Base-by-base conservation (phyloP, 176 grass and related monocot species). In the Musa troglodytarum region DNA sequence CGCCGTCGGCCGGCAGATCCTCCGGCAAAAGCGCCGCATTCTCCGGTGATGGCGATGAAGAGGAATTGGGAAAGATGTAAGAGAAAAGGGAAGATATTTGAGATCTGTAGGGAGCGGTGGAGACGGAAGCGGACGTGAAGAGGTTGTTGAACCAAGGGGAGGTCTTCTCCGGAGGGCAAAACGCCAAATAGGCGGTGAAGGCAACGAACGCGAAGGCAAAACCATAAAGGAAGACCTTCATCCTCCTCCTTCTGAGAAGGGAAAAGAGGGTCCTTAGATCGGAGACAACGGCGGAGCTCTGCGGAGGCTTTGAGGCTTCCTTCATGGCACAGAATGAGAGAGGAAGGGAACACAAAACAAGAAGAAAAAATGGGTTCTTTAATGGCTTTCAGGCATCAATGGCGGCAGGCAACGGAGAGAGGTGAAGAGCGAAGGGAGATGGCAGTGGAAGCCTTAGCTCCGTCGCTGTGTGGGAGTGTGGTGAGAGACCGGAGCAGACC, bases 151-250 rank as follows among this genome's bases (percentile, higher is more conserved):
- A 74, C 94, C 81, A 87, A 50, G 82, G 86, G 25, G 81, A 71
- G 81, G 52, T 22, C 75, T 3, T 34, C 29, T 25, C 68, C 20
- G 73, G 53, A 2, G 82, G 90, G 79, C 80, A 85, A 88, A 88
- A 87, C 65, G 80, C 84, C 65, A 98, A 68, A 78, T 87, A 98
- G 66, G 74, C 57, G 0, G 82, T 84, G 80, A 79, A 89, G 3
- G 81, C 84, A 59, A 80, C 82, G 77, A 98, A 98, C 21, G 84
- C 66, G 75, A 98, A 57, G 63, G 83, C 76, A 17, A 91, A 71
- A 82, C 80, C 76, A 63, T 98, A 98, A 25, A 93, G 68, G 84
- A 89, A 94, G 49, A 93, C 74, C 82, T 92, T 93, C 26, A 78
- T 80, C 82, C 53, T 77, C 10, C 22, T 43, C 8, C 9, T 14